phyloP scores from a whole-genome alignment of 176 grass and related monocot species.

The Chloris gayana region DNA sequence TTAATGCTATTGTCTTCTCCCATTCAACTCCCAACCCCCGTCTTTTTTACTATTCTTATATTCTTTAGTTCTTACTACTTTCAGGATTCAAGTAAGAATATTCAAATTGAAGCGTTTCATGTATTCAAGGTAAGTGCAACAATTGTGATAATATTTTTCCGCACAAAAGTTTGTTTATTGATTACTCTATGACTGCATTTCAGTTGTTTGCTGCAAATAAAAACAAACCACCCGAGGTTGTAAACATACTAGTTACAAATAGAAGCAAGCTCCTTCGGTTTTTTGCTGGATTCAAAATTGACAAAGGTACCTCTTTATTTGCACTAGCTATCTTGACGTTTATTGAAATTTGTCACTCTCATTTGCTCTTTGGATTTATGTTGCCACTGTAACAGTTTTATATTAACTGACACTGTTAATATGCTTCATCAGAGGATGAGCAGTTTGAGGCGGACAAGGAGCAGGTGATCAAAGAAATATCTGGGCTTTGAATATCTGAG shows the following conservation, averaged over 20 bases:
- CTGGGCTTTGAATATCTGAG: slow-evolving; percentile 48
- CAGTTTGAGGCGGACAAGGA: slow-evolving; percentile 98
- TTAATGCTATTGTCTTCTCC: not conserved
- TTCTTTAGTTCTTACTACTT: slow-evolving; percentile 9
- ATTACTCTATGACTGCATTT: slow-evolving; percentile 35
- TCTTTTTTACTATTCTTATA: not conserved
- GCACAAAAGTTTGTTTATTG: slow-evolving; percentile 15
- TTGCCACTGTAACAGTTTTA: slow-evolving; percentile 3
- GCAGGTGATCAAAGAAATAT: slow-evolving; percentile 88
- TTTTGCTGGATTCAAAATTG: slow-evolving; percentile 77
- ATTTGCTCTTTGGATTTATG: slow-evolving; percentile 21
- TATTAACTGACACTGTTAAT: slow-evolving; percentile 2
- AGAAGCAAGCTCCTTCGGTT: slow-evolving; percentile 92
- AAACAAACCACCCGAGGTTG: slow-evolving; percentile 81
- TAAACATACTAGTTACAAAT: slow-evolving; percentile 82
- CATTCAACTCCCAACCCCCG: not conserved
- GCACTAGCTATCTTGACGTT: not conserved
- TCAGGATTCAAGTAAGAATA: slow-evolving; percentile 93
- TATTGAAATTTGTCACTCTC: slow-evolving; percentile 15
- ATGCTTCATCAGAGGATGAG: slow-evolving; percentile 73
- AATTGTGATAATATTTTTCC: not conserved
- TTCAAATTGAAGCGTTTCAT: slow-evolving; percentile 96
- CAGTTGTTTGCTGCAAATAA: slow-evolving; percentile 91
- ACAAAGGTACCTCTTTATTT: slow-evolving; percentile 68
- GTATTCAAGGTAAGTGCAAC: slow-evolving; percentile 78